Conservation (phyloP, 768 basidiomycete species). For the Boletus bicolor region DNA sequence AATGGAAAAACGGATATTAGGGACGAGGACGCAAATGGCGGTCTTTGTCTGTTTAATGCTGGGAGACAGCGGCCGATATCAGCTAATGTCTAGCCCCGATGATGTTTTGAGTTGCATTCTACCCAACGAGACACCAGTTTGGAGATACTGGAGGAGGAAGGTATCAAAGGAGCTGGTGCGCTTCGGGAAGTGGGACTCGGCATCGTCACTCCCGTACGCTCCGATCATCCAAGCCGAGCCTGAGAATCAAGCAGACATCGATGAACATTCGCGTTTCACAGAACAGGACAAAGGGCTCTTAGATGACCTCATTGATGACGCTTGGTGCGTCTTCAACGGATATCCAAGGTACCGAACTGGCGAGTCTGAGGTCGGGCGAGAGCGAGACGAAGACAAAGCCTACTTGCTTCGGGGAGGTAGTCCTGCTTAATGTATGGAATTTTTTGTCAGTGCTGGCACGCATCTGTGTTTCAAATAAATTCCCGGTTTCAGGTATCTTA, state of each 20-base stretch:
- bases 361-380: not conserved
- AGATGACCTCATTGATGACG: constrained; percentile 17
- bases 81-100: constrained; percentile 1
- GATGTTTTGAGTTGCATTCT: constrained; percentile 15
- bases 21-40: constrained; percentile 30
- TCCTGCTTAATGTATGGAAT: constrained; percentile 1
- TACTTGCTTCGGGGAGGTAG: not conserved
- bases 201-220: not conserved
- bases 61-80: not conserved
- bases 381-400: not conserved
- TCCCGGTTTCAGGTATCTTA: not conserved
- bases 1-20: constrained; percentile 13
- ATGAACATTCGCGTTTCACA: constrained; percentile 8
- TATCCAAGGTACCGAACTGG: constrained; percentile 11
- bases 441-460: no score
- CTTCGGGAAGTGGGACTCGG: constrained; percentile 6
- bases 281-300: constrained; percentile 9
- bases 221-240: constrained; percentile 14
- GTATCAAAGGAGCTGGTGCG: constrained; percentile 16
- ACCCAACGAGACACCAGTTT: constrained; percentile 29
- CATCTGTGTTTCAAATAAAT: not conserved
- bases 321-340: constrained; percentile 22
- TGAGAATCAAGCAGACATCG: constrained; percentile 4
- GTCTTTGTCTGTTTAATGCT: constrained; percentile 27
- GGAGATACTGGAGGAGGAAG: constrained; percentile 28